A percentile compares a stretch with the other conserved stretches of the same genome.
Conservation (phyloP, 805 yeast species). For the Zygosaccharomyces kombuchaensis region DNA sequence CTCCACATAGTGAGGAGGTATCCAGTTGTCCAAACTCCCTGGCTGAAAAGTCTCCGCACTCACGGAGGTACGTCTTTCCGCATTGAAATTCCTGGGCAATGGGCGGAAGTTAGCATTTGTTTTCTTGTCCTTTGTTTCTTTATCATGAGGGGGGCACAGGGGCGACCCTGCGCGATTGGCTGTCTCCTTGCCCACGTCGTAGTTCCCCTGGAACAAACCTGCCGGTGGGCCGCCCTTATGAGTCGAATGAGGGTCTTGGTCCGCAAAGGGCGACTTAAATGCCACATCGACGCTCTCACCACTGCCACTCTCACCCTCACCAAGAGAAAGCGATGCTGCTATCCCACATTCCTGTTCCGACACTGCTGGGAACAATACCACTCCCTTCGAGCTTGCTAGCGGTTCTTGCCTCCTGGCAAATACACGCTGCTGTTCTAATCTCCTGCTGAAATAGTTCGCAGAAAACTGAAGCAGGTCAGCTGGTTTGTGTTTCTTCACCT, state of each 20-base stretch:
- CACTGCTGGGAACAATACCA: constrained; percentile 42
- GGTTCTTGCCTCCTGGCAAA: constrained; percentile 48
- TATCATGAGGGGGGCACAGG: constrained; percentile 18
- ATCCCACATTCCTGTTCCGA: constrained; percentile 34
- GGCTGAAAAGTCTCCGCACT: constrained; percentile 86
- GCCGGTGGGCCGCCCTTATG: constrained; percentile 6
- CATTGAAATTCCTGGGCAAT: constrained; percentile 62
- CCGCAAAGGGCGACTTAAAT: constrained; percentile 60
- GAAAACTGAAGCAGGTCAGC: constrained; percentile 69
- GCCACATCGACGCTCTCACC: constrained; percentile 23
- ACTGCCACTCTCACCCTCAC: constrained; percentile 7
- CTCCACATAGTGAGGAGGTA: constrained; percentile 55
- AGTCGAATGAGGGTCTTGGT: constrained; percentile 57
- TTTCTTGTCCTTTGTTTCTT: constrained; percentile 9
- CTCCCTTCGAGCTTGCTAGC: constrained; percentile 40
- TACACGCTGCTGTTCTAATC: constrained; percentile 56
- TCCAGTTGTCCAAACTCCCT: constrained; percentile 69
- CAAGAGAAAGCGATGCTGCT: constrained; percentile 22
- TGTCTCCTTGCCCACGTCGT: constrained; percentile 26
- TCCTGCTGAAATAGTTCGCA: constrained; percentile 62
- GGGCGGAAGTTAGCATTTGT: constrained; percentile 19
- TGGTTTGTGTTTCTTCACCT: constrained; percentile 53
- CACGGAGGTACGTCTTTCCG: constrained; percentile 82
- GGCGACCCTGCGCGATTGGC: constrained; percentile 17
- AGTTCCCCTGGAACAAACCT: constrained; percentile 29